Conservation (phyloP, 345 rosid species). For the Brassica juncea region DNA sequence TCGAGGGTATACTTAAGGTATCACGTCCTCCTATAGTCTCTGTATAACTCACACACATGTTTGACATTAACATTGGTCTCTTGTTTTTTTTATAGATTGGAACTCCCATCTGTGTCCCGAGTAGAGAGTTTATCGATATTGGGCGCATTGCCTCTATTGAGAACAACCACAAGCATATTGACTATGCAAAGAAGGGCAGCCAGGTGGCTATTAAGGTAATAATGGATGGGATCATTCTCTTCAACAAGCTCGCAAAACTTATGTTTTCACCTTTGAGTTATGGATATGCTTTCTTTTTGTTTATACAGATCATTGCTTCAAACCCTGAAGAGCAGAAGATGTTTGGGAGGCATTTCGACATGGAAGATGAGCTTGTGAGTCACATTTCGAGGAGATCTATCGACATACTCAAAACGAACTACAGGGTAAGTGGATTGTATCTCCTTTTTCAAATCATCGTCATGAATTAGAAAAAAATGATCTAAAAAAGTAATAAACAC, state of each 20-base stretch:
- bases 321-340: slow-evolving; percentile 87
- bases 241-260: slow-evolving; percentile 8
- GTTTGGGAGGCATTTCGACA: slow-evolving; percentile 88
- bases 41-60: not conserved
- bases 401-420: slow-evolving; percentile 77
- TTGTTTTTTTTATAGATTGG: slow-evolving; percentile 57
- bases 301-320: slow-evolving; percentile 62
- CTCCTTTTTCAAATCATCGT: not conserved
- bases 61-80: not conserved
- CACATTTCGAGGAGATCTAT: slow-evolving; percentile 80
- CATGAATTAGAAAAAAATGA: not conserved
- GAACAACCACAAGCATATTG: slow-evolving; percentile 73
- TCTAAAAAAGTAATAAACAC: not conserved
- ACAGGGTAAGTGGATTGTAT: slow-evolving; percentile 57
- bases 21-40: no score
- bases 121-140: slow-evolving; percentile 73
- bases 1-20: slow-evolving; percentile 76
- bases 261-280: not conserved
- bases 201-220: slow-evolving; percentile 88
- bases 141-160: slow-evolving; percentile 88
- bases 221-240: not conserved
- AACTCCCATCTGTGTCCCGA: slow-evolving; percentile 85
- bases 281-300: not conserved
- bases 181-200: slow-evolving; percentile 75
- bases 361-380: slow-evolving; percentile 86